These are phyloP conservation scores for Dryas drummondii DNA, from an alignment of 306 rosid genomes.

Conservation along the genomic window DNA sequence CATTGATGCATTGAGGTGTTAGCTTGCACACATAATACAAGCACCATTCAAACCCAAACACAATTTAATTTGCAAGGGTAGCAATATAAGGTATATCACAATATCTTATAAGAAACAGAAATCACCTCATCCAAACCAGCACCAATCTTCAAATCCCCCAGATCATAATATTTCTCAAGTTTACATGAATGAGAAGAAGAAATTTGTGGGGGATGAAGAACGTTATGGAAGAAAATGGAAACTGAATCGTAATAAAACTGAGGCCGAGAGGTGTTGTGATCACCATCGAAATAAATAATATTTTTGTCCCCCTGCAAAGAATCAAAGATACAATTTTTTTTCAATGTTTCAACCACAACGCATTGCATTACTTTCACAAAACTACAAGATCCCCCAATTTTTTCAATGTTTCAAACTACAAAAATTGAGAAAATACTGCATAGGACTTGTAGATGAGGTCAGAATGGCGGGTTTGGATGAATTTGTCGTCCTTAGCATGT, in stretches of 20 bases:
- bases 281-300: conserved; percentile 78
- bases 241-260: conserved; percentile 85
- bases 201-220: conserved; percentile 75
- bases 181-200: conserved; percentile 50
- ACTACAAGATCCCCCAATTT: conserved; percentile 10
- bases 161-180: conserved; percentile 71
- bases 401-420: conserved; percentile 7
- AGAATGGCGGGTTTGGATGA: conserved; percentile 78
- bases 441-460: conserved; percentile 69
- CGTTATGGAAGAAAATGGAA: conserved; percentile 85
- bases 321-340: conserved; percentile 27
- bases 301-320: conserved; percentile 82
- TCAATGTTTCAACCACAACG: conserved; percentile 3
- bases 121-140: conserved; percentile 71
- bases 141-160: conserved; percentile 67
- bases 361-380: conserved; percentile 4
- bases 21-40: not conserved
- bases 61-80: not conserved
- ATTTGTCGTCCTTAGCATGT: conserved; percentile 79
- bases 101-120: conserved; percentile 7
- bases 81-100: not conserved
- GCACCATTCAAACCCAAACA: not conserved
- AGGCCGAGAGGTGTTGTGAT: conserved; percentile 97
- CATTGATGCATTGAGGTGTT: not conserved
- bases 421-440: conserved; percentile 51